A percentile compares a stretch with the other conserved stretches of the same genome.
Conservation (phyloP, 192 early-diverging fungal genomes). For the Kappamyces sp. region DNA sequence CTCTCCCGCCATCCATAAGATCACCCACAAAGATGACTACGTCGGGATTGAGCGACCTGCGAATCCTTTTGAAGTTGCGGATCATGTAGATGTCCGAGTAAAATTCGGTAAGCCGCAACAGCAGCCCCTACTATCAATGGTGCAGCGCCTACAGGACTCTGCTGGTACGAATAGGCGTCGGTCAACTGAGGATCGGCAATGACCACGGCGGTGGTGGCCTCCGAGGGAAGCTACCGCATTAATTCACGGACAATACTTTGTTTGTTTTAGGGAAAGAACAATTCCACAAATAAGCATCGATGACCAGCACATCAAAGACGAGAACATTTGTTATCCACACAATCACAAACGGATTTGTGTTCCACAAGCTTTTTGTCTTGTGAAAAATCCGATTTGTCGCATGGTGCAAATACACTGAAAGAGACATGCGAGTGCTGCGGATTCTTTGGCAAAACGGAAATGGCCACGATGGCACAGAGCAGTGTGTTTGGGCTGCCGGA, state of each 20-base stretch:
- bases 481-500: conserved; percentile 3
- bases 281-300: conserved; percentile 18
- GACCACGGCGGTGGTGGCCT: conserved; percentile 30
- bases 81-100: conserved; percentile 84
- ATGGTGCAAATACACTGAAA: not conserved
- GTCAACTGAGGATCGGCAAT: conserved; percentile 92
- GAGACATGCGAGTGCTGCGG: conserved; percentile 1
- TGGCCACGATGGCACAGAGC: not conserved
- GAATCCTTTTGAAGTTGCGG: conserved; percentile 65
- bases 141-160: conserved; percentile 22
- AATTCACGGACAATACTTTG: conserved; percentile 14
- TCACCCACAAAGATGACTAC: conserved; percentile 77
- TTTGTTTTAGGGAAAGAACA: conserved; percentile 27
- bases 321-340: conserved; percentile 37
- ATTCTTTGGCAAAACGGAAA: conserved; percentile 2
- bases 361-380: conserved; percentile 1
- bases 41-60: conserved; percentile 51
- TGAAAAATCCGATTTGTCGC: conserved; percentile 1
- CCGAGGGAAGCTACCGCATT: not conserved
- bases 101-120: conserved; percentile 61
- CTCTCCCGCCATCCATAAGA: conserved; percentile 60
- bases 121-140: conserved; percentile 34
- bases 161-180: conserved; percentile 80
- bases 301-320: conserved; percentile 33
- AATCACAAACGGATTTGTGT: conserved; percentile 26